Evolutionary conservation across 345 rosid species (phyloP), one percentile per base, ranked within the genome.

Genomic region (Populus euphratica): DNA sequence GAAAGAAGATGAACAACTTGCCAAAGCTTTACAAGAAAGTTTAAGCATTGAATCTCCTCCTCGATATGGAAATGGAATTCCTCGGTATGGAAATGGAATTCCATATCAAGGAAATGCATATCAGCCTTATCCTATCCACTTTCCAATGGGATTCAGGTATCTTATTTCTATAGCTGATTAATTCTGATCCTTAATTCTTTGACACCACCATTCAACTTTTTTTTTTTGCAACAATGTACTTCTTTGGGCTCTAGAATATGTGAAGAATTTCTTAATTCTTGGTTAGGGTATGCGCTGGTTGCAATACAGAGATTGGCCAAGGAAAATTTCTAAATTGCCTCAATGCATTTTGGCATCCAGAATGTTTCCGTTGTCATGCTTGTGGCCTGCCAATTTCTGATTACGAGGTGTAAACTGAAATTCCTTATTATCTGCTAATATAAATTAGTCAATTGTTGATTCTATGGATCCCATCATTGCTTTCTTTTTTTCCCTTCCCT

Each of bases 1-100:
- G 79, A 90, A 89, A 78, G 99, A 93, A 81, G 98, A 96, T 85
- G 99, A 93, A 79, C 94, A 84, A 73, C 95, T 96, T 83, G 99
- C 98, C 36, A 88, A 90, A 86, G 99, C 98, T 31, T 8, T 91
- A 78, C 95, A 93, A 86, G 97, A 93, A 78, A 96, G 98, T 84
- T 83, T 93, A 86, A 86, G 71, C 31, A 80, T 88, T 67, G 92
- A 89, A 78, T 81, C 91, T 82, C 86, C 96, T 69, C 88, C 91
- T 64, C 76, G 54, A 43, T 66, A 62, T 78, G 89, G 84, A 73
- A 77, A 81, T 83, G 87, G 84, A 69, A 87, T 76, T 77, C 66
- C 47, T 47, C 18, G 33, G 25, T 49, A 44, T 16, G 79, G 88
- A 29, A 63, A 68, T 63, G 78, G 81, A 69, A 77, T 74, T 74